Base-by-base conservation (phyloP, 805 yeast species). In the Cyberlindnera euphorbiiphila region DNA sequence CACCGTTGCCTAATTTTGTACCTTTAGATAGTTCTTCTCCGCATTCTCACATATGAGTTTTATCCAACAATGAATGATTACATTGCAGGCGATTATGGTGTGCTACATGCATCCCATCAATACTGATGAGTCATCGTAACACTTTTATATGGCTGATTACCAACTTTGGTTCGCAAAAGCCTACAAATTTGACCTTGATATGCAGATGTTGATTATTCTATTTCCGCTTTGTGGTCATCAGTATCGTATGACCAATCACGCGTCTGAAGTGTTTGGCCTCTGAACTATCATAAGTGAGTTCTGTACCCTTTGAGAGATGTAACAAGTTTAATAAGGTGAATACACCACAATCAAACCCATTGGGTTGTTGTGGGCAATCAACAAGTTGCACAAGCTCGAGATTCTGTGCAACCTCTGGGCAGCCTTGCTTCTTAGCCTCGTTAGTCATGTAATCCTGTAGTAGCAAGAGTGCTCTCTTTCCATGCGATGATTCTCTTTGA, bases 301-400 rank as follows among this genome's bases (percentile, higher is more conserved):
- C 69, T 18, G 59, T 57, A 5, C 68, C 72, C 24, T 74, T 62
- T 0, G 89, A 62, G 28, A 86, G 50, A 31, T 71, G 79, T 32
- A 77, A 72, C 1, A 85, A 85, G 32, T 79, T 81, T 38, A 88
- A 76, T 59, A 97, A 83, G 3, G 94, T 74, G 54, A 89, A 93
- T 2, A 91, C 95, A 7, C 98, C 98, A 65, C 98, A 93, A 60
- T 93, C 98, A 49, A 58, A 85, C 0, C 97, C 97, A 55, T 93
- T 93, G 19, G 70, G 66, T 57, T 93, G 98, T 48, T 81, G 85
- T 1, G 98, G 98, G 29, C 89, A 70, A n/a, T 61, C 56, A 3
- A 58, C 44, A 3, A 56, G 30, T 25, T 61, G 67, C 12, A 43
- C 39, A 14, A 59, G 38, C 12, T 56, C 59, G 33, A 56, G 60